A percentile compares a stretch with the other conserved stretches of the same genome.
phyloP scores from a whole-genome alignment of 495 filamentous ascomycete genomes.

The Tetracladium setigerum region DNA sequence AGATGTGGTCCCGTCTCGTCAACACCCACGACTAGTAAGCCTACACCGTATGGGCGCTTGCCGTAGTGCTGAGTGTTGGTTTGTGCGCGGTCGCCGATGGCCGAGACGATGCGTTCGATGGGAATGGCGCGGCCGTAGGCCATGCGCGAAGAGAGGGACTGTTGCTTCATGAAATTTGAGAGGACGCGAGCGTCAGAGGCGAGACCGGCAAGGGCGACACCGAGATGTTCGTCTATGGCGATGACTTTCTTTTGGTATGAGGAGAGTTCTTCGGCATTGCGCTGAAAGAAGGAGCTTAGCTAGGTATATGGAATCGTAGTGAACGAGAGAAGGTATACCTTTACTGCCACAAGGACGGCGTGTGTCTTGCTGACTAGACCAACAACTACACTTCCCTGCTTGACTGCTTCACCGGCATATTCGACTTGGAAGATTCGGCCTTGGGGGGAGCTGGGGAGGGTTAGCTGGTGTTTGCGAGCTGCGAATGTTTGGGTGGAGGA shows the following conservation, averaged over 20 bases:
- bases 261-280: constrained; percentile 98
- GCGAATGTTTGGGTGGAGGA: constrained; percentile 1
- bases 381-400: constrained; percentile 97
- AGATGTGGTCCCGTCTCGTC: constrained; percentile 90
- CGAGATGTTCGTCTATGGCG: constrained; percentile 89
- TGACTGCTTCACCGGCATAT: constrained; percentile 97
- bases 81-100: constrained; percentile 94
- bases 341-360: constrained; percentile 88
- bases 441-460: constrained; percentile 83
- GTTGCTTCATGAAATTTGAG: constrained; percentile 99
- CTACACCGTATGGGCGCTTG: constrained; percentile 93
- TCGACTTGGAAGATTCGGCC: constrained; percentile 99
- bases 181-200: constrained; percentile 98
- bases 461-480: constrained; percentile 16
- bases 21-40: constrained; percentile 85
- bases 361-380: constrained; percentile 97
- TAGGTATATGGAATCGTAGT: neutral
- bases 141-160: constrained; percentile 89
- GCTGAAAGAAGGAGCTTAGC: constrained; percentile 38
- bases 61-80: constrained; percentile 97
- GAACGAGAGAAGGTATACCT: constrained; percentile 47
- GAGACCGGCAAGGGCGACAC: constrained; percentile 91
- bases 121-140: constrained; percentile 92
- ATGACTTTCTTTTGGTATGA: constrained; percentile 99
- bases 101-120: constrained; percentile 73